These are phyloP conservation scores for Plenodomus biglobosus DNA, from an alignment of 2,329 filamentous ascomycete species.

Conservation along the genomic window DNA sequence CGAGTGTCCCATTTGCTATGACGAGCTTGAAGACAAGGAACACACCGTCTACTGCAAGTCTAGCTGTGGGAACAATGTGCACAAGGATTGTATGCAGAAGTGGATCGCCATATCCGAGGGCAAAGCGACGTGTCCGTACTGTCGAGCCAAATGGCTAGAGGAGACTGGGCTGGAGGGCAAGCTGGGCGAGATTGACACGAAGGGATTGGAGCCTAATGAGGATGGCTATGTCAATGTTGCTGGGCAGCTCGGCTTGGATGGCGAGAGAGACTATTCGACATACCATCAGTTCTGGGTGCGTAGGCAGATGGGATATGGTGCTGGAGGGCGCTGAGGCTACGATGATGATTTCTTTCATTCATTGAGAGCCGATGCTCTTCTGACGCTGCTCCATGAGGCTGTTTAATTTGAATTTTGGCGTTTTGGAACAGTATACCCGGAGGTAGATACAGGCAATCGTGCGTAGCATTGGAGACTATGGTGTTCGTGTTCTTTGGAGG, in stretches of 20 bases:
- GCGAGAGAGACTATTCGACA: conserved; percentile 43
- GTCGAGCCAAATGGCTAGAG: conserved; percentile 58
- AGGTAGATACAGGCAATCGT: too few species aligned
- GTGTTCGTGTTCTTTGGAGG: too few species aligned
- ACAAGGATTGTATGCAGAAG: conserved; percentile 58
- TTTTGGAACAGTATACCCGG: conserved; percentile 1
- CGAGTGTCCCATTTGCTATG: conserved; percentile 62
- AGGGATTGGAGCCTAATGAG: conserved; percentile 43
- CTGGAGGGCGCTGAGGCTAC: conserved; percentile 3
- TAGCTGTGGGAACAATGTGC: conserved; percentile 65
- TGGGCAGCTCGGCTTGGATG: conserved; percentile 60
- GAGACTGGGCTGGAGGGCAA: conserved; percentile 43
- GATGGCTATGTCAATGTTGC: conserved; percentile 67
- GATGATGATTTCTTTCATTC: conserved; percentile 1
- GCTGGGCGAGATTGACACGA: conserved; percentile 50
- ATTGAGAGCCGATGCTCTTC: neutral
- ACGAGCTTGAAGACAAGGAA: conserved; percentile 39
- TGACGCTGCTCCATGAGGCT: neutral
- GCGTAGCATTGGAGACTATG: too few species aligned
- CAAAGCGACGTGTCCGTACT: conserved; percentile 62
- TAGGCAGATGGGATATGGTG: conserved; percentile 9
- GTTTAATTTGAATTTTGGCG: neutral
- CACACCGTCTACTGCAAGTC: conserved; percentile 57
- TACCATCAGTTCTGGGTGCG: conserved; percentile 33
- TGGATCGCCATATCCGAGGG: conserved; percentile 47